A percentile compares a stretch with the other conserved stretches of the same genome.
These are phyloP conservation scores for Triadica sebifera DNA, from an alignment of 345 rosid species.

Conservation along the genomic window DNA sequence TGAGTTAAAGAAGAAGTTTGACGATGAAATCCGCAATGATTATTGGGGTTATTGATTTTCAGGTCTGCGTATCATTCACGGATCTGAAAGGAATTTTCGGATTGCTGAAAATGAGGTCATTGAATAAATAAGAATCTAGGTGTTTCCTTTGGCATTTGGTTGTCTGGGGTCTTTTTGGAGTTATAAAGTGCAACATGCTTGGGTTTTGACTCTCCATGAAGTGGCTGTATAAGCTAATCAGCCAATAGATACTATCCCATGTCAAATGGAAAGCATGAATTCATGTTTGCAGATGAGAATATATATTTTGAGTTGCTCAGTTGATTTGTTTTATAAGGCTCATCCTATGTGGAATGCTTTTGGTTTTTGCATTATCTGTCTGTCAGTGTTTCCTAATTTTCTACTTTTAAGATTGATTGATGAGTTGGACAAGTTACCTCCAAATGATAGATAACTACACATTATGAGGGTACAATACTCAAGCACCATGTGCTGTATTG, in stretches of 20 bases:
- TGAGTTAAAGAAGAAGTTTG: constrained; percentile 91
- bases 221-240: not conserved
- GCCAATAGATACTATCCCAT: not conserved
- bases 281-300: not conserved
- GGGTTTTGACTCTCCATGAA: constrained; percentile 1
- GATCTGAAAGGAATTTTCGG: not conserved
- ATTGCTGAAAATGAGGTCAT: not conserved
- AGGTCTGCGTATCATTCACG: not conserved
- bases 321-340: not conserved
- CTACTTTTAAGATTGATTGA: too few relatives aligned
- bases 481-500: too few relatives aligned
- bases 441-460: too few relatives aligned
- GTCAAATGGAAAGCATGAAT: not conserved
- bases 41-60: constrained; percentile 70
- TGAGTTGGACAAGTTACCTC: too few relatives aligned
- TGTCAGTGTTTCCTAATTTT: not conserved
- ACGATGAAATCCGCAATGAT: constrained; percentile 97
- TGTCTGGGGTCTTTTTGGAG: not conserved
- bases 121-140: not conserved
- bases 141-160: not conserved
- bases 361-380: not conserved
- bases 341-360: not conserved
- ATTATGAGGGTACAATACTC: too few relatives aligned
- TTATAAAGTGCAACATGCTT: not conserved
- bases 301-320: not conserved